These are phyloP conservation scores for Datisca glomerata DNA, from an alignment of 306 rosid genomes.

Conservation along the genomic window DNA sequence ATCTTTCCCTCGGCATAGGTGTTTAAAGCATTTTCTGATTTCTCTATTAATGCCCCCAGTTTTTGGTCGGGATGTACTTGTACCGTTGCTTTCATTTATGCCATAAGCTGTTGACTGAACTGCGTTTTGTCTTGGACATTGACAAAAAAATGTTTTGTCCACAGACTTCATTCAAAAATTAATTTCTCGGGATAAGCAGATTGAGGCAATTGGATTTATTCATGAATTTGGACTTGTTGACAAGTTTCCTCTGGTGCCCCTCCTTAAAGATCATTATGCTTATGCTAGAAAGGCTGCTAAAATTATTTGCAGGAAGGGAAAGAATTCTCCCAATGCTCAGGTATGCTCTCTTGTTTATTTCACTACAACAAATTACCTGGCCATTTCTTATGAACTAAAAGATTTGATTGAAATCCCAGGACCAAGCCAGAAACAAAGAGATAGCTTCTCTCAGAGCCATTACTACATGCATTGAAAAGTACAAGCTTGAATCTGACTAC, in stretches of 20 bases:
- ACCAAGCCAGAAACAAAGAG: conserved; percentile 21
- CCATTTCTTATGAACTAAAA: neutral
- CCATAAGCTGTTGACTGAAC: no score
- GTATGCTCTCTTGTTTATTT: conserved; percentile 11
- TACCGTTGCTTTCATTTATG: no score
- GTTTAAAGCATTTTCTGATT: no score
- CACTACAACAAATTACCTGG: neutral
- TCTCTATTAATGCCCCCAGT: no score
- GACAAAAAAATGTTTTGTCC: conserved; percentile 1
- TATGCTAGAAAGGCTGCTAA: conserved; percentile 69
- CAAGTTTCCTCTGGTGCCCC: conserved; percentile 71
- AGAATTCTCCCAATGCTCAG: conserved; percentile 12
- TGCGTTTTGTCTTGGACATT: no score
- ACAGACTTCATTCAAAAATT: conserved; percentile 23
- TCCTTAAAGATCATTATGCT: conserved; percentile 54
- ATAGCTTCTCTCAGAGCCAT: conserved; percentile 17
- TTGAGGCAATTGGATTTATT: conserved; percentile 25
- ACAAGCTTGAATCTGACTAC: conserved; percentile 19
- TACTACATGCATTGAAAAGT: conserved; percentile 19
- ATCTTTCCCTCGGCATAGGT: no score
- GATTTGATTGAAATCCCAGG: conserved; percentile 15
- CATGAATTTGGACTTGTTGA: conserved; percentile 66
- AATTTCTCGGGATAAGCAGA: conserved; percentile 18
- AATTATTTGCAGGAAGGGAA: conserved; percentile 6
- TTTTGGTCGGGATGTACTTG: no score